These are phyloP conservation scores for Erysimum pusillum DNA, from an alignment of 441 rosid genomes.

Conservation along the genomic window DNA sequence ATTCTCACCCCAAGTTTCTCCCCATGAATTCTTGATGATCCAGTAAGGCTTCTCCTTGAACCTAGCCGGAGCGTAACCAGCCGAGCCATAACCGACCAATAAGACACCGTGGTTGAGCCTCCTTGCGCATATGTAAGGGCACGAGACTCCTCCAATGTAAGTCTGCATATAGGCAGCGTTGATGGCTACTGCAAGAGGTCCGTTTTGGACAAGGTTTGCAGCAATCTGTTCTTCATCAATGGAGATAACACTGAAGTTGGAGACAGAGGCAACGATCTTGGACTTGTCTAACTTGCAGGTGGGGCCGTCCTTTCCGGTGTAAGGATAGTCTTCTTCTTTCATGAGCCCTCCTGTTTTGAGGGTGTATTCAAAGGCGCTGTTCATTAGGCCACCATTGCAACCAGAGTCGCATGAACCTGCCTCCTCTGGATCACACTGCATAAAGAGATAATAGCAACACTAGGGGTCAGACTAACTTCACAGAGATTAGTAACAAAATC, in stretches of 20 bases:
- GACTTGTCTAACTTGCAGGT: conserved; percentile 81
- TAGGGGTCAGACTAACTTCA: background rate
- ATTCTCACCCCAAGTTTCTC: conserved; percentile 87
- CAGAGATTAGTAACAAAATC: background rate
- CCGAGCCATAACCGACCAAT: conserved; percentile 85
- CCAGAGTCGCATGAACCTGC: conserved; percentile 87
- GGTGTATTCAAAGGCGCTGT: conserved; percentile 90
- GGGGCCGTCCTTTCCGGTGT: conserved; percentile 50
- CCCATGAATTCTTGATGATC: conserved; percentile 98
- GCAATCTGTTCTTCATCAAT: conserved; percentile 92
- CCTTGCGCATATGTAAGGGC: conserved; percentile 90
- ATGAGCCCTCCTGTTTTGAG: conserved; percentile 90
- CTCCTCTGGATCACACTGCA: conserved; percentile 95
- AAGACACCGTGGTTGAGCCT: conserved; percentile 87
- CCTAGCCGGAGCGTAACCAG: conserved; percentile 84
- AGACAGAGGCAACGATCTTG: conserved; percentile 79
- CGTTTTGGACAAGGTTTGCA: conserved; percentile 87
- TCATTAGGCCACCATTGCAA: conserved; percentile 94
- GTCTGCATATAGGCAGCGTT: conserved; percentile 96
- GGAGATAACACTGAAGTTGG: conserved; percentile 91
- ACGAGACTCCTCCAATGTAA: conserved; percentile 87
- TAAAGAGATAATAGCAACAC: background rate
- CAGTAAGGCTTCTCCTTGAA: conserved; percentile 93
- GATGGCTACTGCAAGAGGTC: conserved; percentile 87
- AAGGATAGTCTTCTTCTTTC: conserved; percentile 94